Percentiles rank a stretch among this genome's conserved stretches.
Evolutionary conservation across 2,329 filamentous ascomycete species (phyloP).

Genomic region (Neonectria hederae): DNA sequence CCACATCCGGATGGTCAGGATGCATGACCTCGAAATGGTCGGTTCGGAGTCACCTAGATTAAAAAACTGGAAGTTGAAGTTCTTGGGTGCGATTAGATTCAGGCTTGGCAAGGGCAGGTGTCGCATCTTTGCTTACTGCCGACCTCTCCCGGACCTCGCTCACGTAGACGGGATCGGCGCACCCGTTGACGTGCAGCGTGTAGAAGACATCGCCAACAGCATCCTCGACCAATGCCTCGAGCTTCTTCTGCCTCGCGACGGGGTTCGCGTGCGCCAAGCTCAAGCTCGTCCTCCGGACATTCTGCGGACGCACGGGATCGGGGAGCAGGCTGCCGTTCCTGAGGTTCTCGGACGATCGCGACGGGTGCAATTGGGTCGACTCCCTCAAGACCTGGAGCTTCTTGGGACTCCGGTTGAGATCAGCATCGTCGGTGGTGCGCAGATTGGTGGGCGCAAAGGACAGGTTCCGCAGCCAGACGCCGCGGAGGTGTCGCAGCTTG

Average conservation of each 20-base stretch:
- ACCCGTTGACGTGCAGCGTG: conserved; percentile 75
- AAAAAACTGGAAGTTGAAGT: conserved; percentile 89
- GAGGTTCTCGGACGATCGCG: conserved; percentile 64
- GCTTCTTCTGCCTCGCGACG: conserved; percentile 72
- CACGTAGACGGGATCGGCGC: conserved; percentile 83
- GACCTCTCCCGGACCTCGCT: conserved; percentile 82
- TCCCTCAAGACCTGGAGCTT: conserved; percentile 68
- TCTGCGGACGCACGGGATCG: conserved; percentile 52
- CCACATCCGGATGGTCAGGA: conserved; percentile 79
- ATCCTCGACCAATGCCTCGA: conserved; percentile 76
- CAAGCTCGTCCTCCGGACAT: conserved; percentile 58
- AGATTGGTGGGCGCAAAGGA: conserved; percentile 68
- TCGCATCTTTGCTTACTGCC: conserved; percentile 59
- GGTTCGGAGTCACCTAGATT: conserved; percentile 74
- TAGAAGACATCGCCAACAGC: conserved; percentile 90
- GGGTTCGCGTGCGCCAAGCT: conserved; percentile 59
- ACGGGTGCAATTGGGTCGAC: conserved; percentile 60
- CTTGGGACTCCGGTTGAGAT: conserved; percentile 74
- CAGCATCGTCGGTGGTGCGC: conserved; percentile 82
- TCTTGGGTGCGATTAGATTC: conserved; percentile 54
- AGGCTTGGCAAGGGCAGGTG: not conserved
- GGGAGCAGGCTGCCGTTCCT: conserved; percentile 44
- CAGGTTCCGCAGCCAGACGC: conserved; percentile 87
- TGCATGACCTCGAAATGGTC: conserved; percentile 70
- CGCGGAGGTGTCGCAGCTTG: conserved; percentile 86